A percentile compares a stretch with the other conserved stretches of the same genome.
phyloP scores from a whole-genome alignment of 768 basidiomycete genomes.

The Fomitopsis pulvina region DNA sequence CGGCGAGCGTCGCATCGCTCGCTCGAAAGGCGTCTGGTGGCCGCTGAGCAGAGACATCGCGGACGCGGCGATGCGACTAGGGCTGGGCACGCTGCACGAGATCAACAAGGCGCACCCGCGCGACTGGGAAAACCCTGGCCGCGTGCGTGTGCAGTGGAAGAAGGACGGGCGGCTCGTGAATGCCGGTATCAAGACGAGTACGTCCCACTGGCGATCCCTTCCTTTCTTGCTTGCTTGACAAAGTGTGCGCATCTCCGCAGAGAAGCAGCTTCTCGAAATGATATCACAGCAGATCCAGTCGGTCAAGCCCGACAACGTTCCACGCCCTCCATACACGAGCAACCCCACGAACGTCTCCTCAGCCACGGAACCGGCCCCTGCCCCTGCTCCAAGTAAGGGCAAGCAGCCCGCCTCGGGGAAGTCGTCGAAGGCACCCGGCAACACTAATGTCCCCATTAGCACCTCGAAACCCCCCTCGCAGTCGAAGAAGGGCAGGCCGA shows the following conservation, averaged over 20 bases:
- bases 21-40: conserved; percentile 86
- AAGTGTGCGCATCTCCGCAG: conserved; percentile 28
- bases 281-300: conserved; percentile 69
- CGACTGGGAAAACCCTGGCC: conserved; percentile 98
- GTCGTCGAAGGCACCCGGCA: conserved; percentile 12
- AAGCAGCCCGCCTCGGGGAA: conserved; percentile 22
- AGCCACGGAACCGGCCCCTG: conserved; percentile 22
- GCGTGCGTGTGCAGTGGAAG: conserved; percentile 91
- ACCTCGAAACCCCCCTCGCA: conserved; percentile 15
- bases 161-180: conserved; percentile 66
- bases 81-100: conserved; percentile 81
- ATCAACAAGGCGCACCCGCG: conserved; percentile 87
- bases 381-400: conserved; percentile 15
- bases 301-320: conserved; percentile 63
- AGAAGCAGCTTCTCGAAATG: conserved; percentile 73
- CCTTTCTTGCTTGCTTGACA: not conserved
- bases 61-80: conserved; percentile 70
- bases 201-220: conserved; percentile 22
- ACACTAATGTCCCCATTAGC: conserved; percentile 20
- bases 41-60: conserved; percentile 92
- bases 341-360: conserved; percentile 17
- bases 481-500: conserved; percentile 17
- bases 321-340: conserved; percentile 54
- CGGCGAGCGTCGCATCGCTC: conserved; percentile 75
- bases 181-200: conserved; percentile 68